Conservation (phyloP, 306 rosid species). For the Cicer yamashitae region DNA sequence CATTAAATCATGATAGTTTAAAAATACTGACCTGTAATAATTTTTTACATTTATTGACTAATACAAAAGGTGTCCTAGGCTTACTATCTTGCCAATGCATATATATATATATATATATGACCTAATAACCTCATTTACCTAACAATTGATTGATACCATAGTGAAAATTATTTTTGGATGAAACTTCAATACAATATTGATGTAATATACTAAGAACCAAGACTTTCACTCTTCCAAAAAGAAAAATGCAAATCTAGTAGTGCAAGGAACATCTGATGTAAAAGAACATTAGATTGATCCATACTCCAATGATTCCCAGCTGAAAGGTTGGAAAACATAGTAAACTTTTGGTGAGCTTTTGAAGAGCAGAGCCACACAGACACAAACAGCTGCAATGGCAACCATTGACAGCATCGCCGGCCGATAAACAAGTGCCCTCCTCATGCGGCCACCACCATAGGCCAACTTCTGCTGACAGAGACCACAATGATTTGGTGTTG, state of each 20-base stretch:
- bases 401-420: slow-evolving; percentile 96
- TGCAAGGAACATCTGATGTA: slow-evolving; percentile 31
- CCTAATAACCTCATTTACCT: slow-evolving; percentile 31
- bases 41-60: slow-evolving; percentile 42
- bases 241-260: slow-evolving; percentile 30
- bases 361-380: slow-evolving; percentile 94
- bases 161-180: slow-evolving; percentile 24
- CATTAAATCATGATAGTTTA: slow-evolving; percentile 2
- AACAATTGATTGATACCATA: slow-evolving; percentile 36
- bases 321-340: slow-evolving; percentile 84
- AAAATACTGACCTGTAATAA: slow-evolving; percentile 23
- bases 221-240: slow-evolving; percentile 26
- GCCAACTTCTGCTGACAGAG: slow-evolving; percentile 59
- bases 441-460: slow-evolving; percentile 41
- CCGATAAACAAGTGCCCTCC: slow-evolving; percentile 71
- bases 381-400: slow-evolving; percentile 92
- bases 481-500: slow-evolving; percentile 50
- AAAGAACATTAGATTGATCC: slow-evolving; percentile 63
- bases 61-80: slow-evolving; percentile 33
- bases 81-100: slow-evolving; percentile 31
- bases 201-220: slow-evolving; percentile 42
- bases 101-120: slow-evolving; percentile 2
- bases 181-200: slow-evolving; percentile 30
- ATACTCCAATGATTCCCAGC: slow-evolving; percentile 81
- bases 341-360: slow-evolving; percentile 86